A percentile compares a stretch with the other conserved stretches of the same genome.
phyloP scores from a whole-genome alignment of 139 green algal species.

The Asterochloris sp. region DNA sequence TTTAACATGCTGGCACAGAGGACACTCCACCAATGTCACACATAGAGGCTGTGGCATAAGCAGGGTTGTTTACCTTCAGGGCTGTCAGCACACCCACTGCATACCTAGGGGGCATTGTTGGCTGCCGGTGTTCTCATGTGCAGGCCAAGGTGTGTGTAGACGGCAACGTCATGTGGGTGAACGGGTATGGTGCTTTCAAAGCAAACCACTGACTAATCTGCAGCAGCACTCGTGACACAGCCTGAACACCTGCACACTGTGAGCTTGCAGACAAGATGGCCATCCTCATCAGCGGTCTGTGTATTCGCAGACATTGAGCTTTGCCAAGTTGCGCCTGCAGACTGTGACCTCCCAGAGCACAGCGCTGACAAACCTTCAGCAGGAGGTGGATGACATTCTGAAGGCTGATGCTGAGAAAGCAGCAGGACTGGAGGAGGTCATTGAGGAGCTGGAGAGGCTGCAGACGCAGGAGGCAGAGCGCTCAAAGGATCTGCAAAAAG shows the following conservation, averaged over 20 bases:
- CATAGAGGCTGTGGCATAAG: too few relatives aligned
- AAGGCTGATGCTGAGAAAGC: conserved; percentile 16
- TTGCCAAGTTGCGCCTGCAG: too few relatives aligned
- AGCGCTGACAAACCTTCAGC: background rate
- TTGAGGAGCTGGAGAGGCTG: conserved; percentile 13
- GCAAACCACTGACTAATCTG: background rate
- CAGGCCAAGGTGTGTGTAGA: too few relatives aligned
- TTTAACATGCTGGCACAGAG: too few relatives aligned
- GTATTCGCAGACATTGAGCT: too few relatives aligned
- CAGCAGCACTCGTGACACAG: background rate
- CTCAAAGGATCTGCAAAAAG: background rate
- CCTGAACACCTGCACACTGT: background rate
- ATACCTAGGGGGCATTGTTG: too few relatives aligned
- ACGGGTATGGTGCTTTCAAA: background rate
- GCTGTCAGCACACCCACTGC: too few relatives aligned
- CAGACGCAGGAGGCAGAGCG: conserved; percentile 1
- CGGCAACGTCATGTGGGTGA: background rate
- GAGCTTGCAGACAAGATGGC: background rate
- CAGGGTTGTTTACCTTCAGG: too few relatives aligned
- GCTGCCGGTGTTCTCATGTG: too few relatives aligned
- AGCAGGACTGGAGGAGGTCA: conserved; percentile 10
- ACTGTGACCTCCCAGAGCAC: background rate
- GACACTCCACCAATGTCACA: too few relatives aligned
- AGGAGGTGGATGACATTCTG: conserved; percentile 16
- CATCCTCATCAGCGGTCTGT: too few relatives aligned